Conservation (phyloP, 768 basidiomycete genomes). For the Myochromella boudieri region DNA sequence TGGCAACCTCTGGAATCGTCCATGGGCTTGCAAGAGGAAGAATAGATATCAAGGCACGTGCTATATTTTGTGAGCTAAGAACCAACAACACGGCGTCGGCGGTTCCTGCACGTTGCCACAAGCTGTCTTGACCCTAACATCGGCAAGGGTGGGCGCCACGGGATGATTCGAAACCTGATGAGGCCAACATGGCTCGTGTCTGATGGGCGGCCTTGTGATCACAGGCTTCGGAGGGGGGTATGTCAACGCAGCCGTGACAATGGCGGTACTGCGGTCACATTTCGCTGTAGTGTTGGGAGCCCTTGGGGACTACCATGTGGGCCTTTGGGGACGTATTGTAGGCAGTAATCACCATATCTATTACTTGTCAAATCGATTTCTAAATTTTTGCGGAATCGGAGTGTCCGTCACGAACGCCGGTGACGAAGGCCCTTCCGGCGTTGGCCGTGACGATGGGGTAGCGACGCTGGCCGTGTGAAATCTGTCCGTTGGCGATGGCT, state of each 20-base stretch:
- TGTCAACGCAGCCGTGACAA: conserved; percentile 8
- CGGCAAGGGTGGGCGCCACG: too few species aligned
- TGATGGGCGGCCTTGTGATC: conserved; percentile 16
- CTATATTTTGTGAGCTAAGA: too few species aligned
- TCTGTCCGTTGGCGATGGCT: conserved; percentile 55
- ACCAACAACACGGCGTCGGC: too few species aligned
- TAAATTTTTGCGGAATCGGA: conserved; percentile 34
- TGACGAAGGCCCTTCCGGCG: conserved; percentile 58
- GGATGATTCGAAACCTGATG: conserved; percentile 1
- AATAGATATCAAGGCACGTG: background rate
- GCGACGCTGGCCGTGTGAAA: conserved; percentile 57
- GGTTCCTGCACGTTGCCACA: too few species aligned
- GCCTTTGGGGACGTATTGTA: background rate
- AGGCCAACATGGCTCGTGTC: conserved; percentile 8
- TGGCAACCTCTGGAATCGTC: conserved; percentile 42
- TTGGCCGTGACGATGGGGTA: conserved; percentile 60
- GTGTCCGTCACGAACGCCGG: conserved; percentile 55
- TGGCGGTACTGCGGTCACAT: conserved; percentile 11
- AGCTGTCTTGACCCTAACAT: conserved; percentile 9
- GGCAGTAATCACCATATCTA: conserved; percentile 5
- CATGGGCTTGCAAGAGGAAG: conserved; percentile 13
- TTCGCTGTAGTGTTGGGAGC: background rate
- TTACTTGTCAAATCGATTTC: conserved; percentile 11
- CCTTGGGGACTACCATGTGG: background rate
- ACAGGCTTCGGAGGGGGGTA: conserved; percentile 7